phyloP scores from a whole-genome alignment of 106 monocot genomes.

The Dactylorhiza incarnata region DNA sequence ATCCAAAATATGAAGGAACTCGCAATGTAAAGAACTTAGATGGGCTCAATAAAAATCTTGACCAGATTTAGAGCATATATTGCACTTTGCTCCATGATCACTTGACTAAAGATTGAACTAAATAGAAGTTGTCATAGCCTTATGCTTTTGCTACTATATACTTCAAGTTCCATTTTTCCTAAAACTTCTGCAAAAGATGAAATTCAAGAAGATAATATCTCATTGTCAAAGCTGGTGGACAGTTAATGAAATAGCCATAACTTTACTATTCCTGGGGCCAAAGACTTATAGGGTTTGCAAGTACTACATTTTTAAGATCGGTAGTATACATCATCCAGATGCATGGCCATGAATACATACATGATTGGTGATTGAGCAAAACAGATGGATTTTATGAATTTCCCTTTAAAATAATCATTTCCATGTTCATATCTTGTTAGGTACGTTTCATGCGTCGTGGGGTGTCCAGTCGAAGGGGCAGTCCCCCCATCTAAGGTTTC shows the following conservation, averaged over 20 bases:
- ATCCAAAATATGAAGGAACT: too few species aligned
- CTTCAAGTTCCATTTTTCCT: too few species aligned
- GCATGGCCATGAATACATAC: background rate
- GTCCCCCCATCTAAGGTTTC: slow-evolving; percentile 63
- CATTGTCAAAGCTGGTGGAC: background rate
- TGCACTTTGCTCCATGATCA: background rate
- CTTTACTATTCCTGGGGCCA: background rate
- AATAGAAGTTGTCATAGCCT: background rate
- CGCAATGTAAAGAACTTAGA: too few species aligned
- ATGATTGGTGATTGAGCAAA: background rate
- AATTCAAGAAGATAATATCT: background rate
- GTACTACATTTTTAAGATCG: background rate
- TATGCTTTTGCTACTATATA: background rate
- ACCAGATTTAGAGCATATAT: background rate
- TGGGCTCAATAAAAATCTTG: background rate
- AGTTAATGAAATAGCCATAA: background rate
- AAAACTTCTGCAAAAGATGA: background rate
- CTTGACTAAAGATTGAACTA: background rate
- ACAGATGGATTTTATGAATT: background rate
- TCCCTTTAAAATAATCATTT: background rate
- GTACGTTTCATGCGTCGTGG: slow-evolving; percentile 81
- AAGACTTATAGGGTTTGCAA: background rate
- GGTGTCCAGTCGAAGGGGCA: slow-evolving; percentile 75
- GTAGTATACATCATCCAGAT: background rate
- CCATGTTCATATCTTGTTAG: slow-evolving; percentile 18